Base-by-base conservation (phyloP, 164 flowering plant species). In the Vitis vinifera region DNA sequence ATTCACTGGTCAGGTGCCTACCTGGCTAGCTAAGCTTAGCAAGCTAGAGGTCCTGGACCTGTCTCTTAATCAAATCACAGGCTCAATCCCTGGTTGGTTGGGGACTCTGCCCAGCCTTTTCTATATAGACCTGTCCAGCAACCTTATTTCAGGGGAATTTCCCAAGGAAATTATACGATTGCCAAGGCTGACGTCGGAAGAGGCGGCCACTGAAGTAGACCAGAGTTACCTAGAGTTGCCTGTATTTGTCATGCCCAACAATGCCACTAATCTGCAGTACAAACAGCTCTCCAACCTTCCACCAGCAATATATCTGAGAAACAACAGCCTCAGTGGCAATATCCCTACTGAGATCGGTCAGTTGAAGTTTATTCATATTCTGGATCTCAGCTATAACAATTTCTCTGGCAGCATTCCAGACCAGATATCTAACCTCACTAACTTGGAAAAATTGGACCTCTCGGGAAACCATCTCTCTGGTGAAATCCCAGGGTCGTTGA, bases 271-370 rank as follows among this genome's bases (percentile, higher is more conserved):
- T 48, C 73, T 71, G 74, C 88, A 80, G 71, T 88, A 88, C 77
- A 88, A 79, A 51, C 91, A 86, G 75, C 83, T 90, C 30, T 78
- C 83, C 23, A 80, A 59, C 73, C 76, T 88, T 17, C 91, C 89
- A 55, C 91, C 89, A 4, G 89, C 88, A 10, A 78, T 90, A 37
- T 83, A 85, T 72, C 71, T 90, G 50, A 47, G 47, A 27, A 79
- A 77, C 80, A 90, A 87, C 75, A 79, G 65, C 79, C 69, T 88
- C 29, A 77, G 49, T 55, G 92, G 92, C 8, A 70, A 31, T 19
- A 88, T 90, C 29, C 94, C 92, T 2, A 47, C 60, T 31, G 86
- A 87, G 71, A 79, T 88, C 64, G 88, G 94, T 49, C 84, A 50
- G 16, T 37, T 90, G 75, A 80, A 80, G 73, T 65, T 56, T 55